Evolutionary conservation across 768 basidiomycete species (phyloP), one percentile per base, ranked within the genome.

Genomic region (Goffeauzyma gilvescens): DNA sequence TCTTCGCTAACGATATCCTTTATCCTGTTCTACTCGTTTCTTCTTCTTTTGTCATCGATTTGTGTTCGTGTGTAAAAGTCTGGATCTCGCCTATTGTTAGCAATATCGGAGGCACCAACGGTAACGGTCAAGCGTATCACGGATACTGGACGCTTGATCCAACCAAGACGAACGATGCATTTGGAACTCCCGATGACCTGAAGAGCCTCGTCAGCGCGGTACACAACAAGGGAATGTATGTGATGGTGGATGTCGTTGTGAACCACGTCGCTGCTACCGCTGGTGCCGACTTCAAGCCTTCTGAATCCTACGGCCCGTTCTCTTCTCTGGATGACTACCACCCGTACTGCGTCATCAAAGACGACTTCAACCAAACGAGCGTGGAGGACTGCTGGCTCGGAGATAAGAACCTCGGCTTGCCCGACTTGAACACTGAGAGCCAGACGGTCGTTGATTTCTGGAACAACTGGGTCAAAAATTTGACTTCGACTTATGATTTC

Each of bases 311-410:
- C 38, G 60, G 57, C 8, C 55, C 46, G 30, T 50, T 50, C 44
- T 34, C 45, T 37, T 20, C 45, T 21, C 47, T 79, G 72, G 70
- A 74, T 0, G 38, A 36, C 15, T 84, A 79, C 58, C 84, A 86
- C 59, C 70, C 76, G 0, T 85, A 82, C 62, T 85, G 82, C 55
- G 68, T 72, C 13, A 71, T 87, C 27, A 14, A 45, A 22, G 68
- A 77, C 44, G 84, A 71, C 70, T 67, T 66, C 23, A 81, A 86
- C 55, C 62, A 67, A 26, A 79, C 75, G 4, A 75, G 76, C 49
- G 71, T 78, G 54, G 73, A 84, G 63, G 57, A 71, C 30, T 85
- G 84, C 62, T 87, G 84, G 83, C 66, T 87, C 14, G 84, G 85
- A 2, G 81, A 87, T 55, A 65, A 66, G 9, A 70, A 67, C 2